phyloP scores from a whole-genome alignment of 768 basidiomycete genomes.

The Suillus fuscotomentosus region DNA sequence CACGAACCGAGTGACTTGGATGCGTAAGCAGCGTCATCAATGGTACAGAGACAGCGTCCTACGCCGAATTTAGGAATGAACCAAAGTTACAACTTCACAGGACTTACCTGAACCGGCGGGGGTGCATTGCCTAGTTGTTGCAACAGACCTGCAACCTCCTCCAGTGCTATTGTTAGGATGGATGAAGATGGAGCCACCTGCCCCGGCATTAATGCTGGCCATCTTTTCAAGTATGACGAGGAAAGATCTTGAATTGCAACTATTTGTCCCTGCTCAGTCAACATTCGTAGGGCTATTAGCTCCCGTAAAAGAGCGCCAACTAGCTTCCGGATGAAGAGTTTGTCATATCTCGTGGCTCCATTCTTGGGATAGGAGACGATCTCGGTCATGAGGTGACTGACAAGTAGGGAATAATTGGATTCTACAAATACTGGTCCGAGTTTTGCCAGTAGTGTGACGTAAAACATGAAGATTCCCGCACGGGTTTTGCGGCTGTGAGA shows the following conservation, averaged over 20 bases:
- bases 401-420: slow-evolving; percentile 74
- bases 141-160: slow-evolving; percentile 83
- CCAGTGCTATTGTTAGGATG: slow-evolving; percentile 70
- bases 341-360: slow-evolving; percentile 65
- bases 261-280: slow-evolving; percentile 94
- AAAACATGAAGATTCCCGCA: slow-evolving; percentile 88
- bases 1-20: slow-evolving; percentile 83
- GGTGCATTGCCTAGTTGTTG: slow-evolving; percentile 92
- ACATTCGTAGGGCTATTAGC: slow-evolving; percentile 82
- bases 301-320: slow-evolving; percentile 81
- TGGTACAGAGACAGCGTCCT: slow-evolving; percentile 86
- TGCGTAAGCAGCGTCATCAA: slow-evolving; percentile 83
- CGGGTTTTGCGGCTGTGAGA: slow-evolving; percentile 67
- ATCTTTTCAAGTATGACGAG: slow-evolving; percentile 78
- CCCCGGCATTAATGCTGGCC: slow-evolving; percentile 92
- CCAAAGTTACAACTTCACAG: background rate
- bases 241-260: slow-evolving; percentile 85
- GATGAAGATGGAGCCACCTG: slow-evolving; percentile 65
- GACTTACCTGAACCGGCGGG: slow-evolving; percentile 73
- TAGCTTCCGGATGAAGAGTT: slow-evolving; percentile 65
- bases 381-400: slow-evolving; percentile 76
- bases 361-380: slow-evolving; percentile 64
- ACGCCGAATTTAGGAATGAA: slow-evolving; percentile 3
- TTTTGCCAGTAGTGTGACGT: slow-evolving; percentile 69
- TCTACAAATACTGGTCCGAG: slow-evolving; percentile 83